These are phyloP conservation scores for Mycosarcoma mackinlayi DNA, from an alignment of 1,284 basidiomycete species.

Conservation along the genomic window DNA sequence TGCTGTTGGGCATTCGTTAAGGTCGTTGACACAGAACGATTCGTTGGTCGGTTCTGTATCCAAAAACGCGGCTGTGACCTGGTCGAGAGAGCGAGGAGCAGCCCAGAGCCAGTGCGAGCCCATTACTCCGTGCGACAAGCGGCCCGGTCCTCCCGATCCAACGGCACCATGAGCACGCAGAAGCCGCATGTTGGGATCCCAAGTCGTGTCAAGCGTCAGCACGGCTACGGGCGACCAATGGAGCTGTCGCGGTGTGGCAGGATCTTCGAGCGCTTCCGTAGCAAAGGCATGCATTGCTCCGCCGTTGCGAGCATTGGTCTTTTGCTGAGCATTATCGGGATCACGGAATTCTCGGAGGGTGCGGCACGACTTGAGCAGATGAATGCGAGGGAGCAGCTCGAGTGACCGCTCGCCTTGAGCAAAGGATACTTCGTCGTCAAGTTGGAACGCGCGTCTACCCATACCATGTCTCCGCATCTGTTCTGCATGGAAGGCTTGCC, in stretches of 20 bases:
- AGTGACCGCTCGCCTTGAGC: conserved; percentile 6
- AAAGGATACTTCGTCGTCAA: conserved; percentile 34
- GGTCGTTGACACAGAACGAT: conserved; percentile 46
- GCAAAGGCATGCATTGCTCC: conserved; percentile 51
- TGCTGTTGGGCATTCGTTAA: conserved; percentile 39
- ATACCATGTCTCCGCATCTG: conserved; percentile 55
- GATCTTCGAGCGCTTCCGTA: conserved; percentile 32
- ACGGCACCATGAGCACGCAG: conserved; percentile 52
- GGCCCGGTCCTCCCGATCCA: conserved; percentile 34
- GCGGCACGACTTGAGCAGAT: conserved; percentile 35
- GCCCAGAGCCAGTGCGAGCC: conserved; percentile 57
- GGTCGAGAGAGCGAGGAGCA: conserved; percentile 30
- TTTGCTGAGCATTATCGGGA: conserved; percentile 52
- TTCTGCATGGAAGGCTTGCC: conserved; percentile 57
- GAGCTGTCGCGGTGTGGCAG: conserved; percentile 22
- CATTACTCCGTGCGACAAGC: conserved; percentile 46
- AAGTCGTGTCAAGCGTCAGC: conserved; percentile 45
- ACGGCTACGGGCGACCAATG: conserved; percentile 44
- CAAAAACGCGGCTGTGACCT: conserved; percentile 38
- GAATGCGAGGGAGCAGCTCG: conserved; percentile 34
- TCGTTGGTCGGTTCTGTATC: conserved; percentile 46
- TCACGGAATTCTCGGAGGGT: conserved; percentile 48
- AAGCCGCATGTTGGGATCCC: conserved; percentile 40
- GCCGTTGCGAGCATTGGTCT: conserved; percentile 33
- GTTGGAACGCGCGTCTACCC: conserved; percentile 42